Evolutionary conservation across 139 green algal genomes (phyloP).

Genomic region (Zygnema circumcarinatum): DNA sequence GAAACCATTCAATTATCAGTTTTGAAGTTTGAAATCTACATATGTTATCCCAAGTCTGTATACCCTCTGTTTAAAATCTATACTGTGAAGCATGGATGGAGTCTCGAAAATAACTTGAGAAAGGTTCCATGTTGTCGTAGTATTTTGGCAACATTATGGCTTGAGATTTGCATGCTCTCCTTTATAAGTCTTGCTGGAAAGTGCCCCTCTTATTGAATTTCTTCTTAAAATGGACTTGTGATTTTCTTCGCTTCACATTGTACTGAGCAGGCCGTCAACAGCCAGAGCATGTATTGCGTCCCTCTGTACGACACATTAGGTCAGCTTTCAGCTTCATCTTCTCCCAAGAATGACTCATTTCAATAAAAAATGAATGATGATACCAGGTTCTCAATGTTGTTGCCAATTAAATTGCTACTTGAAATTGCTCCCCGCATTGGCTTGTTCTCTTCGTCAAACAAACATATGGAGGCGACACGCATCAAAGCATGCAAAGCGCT

Average conservation of each 20-base stretch:
- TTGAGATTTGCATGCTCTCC: slow-evolving; percentile 1
- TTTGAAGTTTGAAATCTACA: no score
- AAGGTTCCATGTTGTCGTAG: background rate
- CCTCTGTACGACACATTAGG: slow-evolving; percentile 92
- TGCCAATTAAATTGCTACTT: background rate
- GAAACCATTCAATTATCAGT: no score
- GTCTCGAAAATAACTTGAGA: no score
- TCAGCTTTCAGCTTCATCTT: slow-evolving; percentile 26
- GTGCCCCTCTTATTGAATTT: no score
- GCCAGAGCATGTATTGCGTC: slow-evolving; percentile 83
- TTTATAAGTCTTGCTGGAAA: background rate
- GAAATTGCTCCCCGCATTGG: background rate
- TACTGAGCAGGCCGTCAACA: slow-evolving; percentile 86
- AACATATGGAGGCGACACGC: no score
- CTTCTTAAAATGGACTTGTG: background rate
- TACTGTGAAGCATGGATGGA: no score
- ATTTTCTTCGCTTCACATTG: background rate
- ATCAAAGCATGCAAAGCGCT: no score
- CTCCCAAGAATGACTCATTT: background rate
- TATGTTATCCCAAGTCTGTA: no score
- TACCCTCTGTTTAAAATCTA: no score
- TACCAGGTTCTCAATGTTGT: background rate
- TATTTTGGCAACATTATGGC: background rate
- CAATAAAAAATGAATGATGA: background rate
- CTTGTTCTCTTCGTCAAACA: no score